Conservation (phyloP, 768 basidiomycete species). For the Crucibulum laeve region DNA sequence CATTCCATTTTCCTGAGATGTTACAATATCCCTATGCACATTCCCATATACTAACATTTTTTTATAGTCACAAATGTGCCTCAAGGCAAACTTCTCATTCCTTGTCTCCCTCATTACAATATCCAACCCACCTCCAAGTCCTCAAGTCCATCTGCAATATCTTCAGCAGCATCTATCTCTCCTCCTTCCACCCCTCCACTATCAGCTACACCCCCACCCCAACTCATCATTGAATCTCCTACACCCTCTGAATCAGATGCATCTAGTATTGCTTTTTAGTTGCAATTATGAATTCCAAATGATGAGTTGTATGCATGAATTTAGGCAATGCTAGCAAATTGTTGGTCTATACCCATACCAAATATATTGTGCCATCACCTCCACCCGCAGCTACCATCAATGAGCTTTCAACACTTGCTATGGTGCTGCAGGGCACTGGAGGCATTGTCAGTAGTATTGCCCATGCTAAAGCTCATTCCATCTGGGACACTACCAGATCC, state of each 20-base stretch:
- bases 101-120: constrained; percentile 26
- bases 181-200: constrained; percentile 34
- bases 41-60: constrained; percentile 1
- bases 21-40: not conserved
- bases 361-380: constrained; percentile 50
- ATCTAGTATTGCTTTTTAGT: constrained; percentile 8
- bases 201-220: constrained; percentile 10
- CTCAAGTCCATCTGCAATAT: constrained; percentile 27
- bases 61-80: constrained; percentile 8
- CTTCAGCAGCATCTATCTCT: constrained; percentile 39
- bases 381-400: constrained; percentile 34
- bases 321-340: constrained; percentile 17
- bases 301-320: constrained; percentile 1
- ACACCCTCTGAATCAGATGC: constrained; percentile 10
- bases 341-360: constrained; percentile 40
- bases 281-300: constrained; percentile 2
- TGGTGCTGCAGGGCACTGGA: constrained; percentile 37
- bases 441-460: constrained; percentile 28
- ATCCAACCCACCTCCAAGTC: constrained; percentile 17
- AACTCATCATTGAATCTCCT: constrained; percentile 13
- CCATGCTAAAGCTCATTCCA: constrained; percentile 34
- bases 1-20: no score
- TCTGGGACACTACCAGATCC: constrained; percentile 24
- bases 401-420: constrained; percentile 54
- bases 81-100: constrained; percentile 31